Percentiles rank a stretch among this genome's conserved stretches.
These are phyloP conservation scores for Steccherinum ochraceum DNA, from an alignment of 768 basidiomycete species.

Conservation along the genomic window DNA sequence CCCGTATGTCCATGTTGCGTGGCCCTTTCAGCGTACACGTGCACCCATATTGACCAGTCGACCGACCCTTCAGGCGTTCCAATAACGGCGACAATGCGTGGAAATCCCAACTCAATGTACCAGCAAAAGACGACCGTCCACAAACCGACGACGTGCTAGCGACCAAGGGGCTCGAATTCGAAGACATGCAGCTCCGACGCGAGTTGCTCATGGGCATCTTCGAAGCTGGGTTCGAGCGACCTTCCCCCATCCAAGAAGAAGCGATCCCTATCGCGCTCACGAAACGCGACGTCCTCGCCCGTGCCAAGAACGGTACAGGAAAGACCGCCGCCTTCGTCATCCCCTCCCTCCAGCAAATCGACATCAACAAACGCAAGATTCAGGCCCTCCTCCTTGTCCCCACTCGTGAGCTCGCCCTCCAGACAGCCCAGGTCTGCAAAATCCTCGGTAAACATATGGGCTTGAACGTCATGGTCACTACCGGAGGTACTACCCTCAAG, in stretches of 20 bases:
- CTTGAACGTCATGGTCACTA: constrained; percentile 97
- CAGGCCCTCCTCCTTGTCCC: constrained; percentile 96
- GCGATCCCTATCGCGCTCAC: constrained; percentile 93
- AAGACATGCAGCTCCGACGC: constrained; percentile 86
- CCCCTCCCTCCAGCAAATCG: constrained; percentile 90
- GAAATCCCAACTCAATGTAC: constrained; percentile 75
- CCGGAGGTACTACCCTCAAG: constrained; percentile 95
- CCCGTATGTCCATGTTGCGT: constrained; percentile 19
- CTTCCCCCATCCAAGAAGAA: constrained; percentile 98
- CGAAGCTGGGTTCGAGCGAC: constrained; percentile 94
- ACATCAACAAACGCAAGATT: constrained; percentile 77
- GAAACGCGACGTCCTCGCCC: constrained; percentile 89
- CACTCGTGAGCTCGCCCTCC: constrained; percentile 96
- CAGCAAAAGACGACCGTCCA: constrained; percentile 87
- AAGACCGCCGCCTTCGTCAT: constrained; percentile 99
- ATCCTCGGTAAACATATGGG: constrained; percentile 94
- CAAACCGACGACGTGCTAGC: constrained; percentile 97
- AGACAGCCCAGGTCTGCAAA: constrained; percentile 99
- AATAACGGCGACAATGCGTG: constrained; percentile 33
- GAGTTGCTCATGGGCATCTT: constrained; percentile 99
- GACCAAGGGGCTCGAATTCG: constrained; percentile 92
- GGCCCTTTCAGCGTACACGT: not conserved
- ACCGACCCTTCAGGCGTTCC: not conserved
- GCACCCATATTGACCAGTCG: not conserved
- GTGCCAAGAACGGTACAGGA: constrained; percentile 95